A percentile compares a stretch with the other conserved stretches of the same genome.
phyloP scores from a whole-genome alignment of 305 asterid species.

The Petunia hybrid region DNA sequence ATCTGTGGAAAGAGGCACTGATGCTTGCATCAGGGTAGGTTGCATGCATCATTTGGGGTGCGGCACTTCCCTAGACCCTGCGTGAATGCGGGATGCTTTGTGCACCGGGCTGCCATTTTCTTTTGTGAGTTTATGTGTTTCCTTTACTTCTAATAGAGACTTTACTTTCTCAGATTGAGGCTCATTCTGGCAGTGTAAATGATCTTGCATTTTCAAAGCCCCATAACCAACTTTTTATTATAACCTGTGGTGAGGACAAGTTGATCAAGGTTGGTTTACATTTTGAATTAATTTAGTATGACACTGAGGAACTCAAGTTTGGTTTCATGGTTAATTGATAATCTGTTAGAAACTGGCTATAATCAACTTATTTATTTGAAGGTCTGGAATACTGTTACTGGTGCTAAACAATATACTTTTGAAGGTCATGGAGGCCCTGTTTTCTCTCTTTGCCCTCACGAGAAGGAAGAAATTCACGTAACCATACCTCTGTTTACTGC shows the following conservation, averaged over 20 bases:
- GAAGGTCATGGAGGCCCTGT: slow-evolving; percentile 73
- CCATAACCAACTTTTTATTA: slow-evolving; percentile 44
- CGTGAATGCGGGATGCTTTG: no score
- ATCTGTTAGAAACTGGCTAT: slow-evolving; percentile 32
- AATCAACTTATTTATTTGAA: slow-evolving; percentile 33
- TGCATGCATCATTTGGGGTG: no score
- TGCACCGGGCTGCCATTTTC: background rate
- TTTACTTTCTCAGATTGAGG: slow-evolving; percentile 56
- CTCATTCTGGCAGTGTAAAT: slow-evolving; percentile 69
- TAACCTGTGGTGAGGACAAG: slow-evolving; percentile 81
- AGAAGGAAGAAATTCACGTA: slow-evolving; percentile 56
- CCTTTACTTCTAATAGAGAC: slow-evolving; percentile 28
- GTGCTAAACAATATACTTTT: slow-evolving; percentile 62
- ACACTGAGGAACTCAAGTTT: slow-evolving; percentile 1
- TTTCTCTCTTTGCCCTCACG: slow-evolving; percentile 64
- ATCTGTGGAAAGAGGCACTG: no score
- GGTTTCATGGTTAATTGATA: background rate
- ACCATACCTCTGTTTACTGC: slow-evolving; percentile 28
- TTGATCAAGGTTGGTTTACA: slow-evolving; percentile 53
- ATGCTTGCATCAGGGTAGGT: no score
- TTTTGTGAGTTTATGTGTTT: background rate
- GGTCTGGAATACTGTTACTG: slow-evolving; percentile 67
- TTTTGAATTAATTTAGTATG: background rate
- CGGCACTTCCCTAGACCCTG: no score
- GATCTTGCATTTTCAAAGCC: slow-evolving; percentile 70